A percentile compares a stretch with the other conserved stretches of the same genome.
Conservation (phyloP, 805 yeast genomes). For the Pichia nakasei region DNA sequence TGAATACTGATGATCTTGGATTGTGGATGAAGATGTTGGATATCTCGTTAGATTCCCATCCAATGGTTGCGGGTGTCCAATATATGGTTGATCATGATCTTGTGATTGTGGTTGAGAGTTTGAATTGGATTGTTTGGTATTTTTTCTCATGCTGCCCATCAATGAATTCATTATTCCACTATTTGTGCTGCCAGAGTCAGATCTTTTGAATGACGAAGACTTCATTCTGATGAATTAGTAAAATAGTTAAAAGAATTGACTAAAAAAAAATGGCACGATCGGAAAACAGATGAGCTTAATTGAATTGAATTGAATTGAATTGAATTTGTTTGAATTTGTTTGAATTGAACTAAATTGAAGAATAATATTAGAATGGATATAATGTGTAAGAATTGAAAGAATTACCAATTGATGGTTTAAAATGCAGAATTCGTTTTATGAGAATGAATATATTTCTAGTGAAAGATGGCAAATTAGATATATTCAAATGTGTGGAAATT, state of each 20-base stretch:
- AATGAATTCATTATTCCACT: constrained; percentile 8
- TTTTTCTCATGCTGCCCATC: constrained; percentile 10
- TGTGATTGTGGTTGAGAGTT: not conserved
- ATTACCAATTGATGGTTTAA: no score
- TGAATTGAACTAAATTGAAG: constrained; percentile 3
- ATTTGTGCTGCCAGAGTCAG: constrained; percentile 2
- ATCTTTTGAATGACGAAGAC: constrained; percentile 2
- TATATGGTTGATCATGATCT: not conserved
- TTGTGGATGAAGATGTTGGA: not conserved
- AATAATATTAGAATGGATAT: not conserved
- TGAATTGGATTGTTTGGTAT: not conserved
- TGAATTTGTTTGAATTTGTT: no score
- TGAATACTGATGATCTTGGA: not conserved
- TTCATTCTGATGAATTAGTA: constrained; percentile 2
- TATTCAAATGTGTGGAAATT: no score
- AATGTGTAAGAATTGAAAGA: not conserved
- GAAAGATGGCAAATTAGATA: no score
- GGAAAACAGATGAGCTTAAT: no score
- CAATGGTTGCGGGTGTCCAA: not conserved
- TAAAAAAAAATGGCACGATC: no score
- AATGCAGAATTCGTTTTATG: no score
- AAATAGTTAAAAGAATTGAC: no score
- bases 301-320: not conserved
- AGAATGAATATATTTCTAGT: no score
- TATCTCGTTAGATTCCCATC: not conserved